Percentiles rank a stretch among this genome's conserved stretches.
phyloP scores from a whole-genome alignment of 1,284 basidiomycete species.

The Trichosporon sp. region DNA sequence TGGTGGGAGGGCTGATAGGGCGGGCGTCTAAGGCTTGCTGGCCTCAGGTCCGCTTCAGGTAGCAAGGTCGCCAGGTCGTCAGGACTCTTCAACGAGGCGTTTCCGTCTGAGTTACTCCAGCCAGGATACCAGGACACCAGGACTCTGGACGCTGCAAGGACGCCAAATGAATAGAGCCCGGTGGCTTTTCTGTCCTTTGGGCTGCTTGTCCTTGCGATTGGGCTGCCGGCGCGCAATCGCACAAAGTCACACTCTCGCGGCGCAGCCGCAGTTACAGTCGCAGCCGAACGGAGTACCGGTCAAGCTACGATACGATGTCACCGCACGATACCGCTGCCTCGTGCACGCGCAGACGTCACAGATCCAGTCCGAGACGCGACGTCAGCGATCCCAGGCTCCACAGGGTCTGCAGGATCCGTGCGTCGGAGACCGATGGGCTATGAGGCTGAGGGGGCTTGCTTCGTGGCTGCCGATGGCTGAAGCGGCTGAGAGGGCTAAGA shows the following conservation, averaged over 20 bases:
- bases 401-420: background rate
- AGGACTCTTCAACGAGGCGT: background rate
- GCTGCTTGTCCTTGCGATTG: background rate
- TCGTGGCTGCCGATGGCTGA: background rate
- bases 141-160: background rate
- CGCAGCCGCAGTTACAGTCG: background rate
- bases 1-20: background rate
- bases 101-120: background rate
- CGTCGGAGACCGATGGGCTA: background rate
- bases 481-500: background rate
- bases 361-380: background rate
- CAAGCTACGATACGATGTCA: background rate
- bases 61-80: background rate
- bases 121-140: background rate
- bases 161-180: background rate
- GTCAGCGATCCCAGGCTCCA: background rate
- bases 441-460: background rate
- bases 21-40: background rate
- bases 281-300: background rate
- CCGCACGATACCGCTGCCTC: background rate
- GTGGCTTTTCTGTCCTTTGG: background rate
- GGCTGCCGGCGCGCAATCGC: background rate
- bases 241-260: background rate
- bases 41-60: slow-evolving; percentile 1
- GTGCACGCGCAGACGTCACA: background rate